Percentiles rank a stretch among this genome's conserved stretches.
phyloP scores from a whole-genome alignment of 225 moss, liverwort and hornwort species.

The Antitrichia curtipendula region DNA sequence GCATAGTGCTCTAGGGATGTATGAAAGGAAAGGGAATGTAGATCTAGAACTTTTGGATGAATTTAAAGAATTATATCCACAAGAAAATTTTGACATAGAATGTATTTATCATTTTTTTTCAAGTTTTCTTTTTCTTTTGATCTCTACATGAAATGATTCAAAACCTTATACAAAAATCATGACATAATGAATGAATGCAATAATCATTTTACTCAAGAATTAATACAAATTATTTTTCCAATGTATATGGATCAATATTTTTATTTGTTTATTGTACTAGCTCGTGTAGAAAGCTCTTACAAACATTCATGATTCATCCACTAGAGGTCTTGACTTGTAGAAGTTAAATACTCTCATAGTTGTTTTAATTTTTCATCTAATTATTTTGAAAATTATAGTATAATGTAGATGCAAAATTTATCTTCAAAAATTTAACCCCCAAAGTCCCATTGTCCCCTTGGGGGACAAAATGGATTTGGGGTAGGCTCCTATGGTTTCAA shows the following conservation, averaged over 20 bases:
- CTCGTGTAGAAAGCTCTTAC: neutral
- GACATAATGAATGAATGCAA: neutral
- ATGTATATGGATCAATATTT: neutral
- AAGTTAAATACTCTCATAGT: no score
- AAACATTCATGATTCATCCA: neutral
- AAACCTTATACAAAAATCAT: neutral
- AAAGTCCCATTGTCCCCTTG: no score
- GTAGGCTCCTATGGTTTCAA: no score
- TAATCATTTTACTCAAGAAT: neutral
- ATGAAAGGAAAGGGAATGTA: neutral
- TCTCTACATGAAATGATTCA: neutral
- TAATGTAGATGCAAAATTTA: no score
- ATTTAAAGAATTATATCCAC: neutral
- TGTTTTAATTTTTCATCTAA: no score
- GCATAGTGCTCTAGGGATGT: no score
- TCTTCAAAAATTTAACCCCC: no score
- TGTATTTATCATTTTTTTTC: neutral
- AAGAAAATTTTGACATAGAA: neutral
- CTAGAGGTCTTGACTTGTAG: accelerated
- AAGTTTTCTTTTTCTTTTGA: neutral
- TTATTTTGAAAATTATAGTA: no score
- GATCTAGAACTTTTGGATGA: neutral
- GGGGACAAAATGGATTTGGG: no score
- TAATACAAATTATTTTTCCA: neutral
- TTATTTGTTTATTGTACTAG: neutral